phyloP scores from a whole-genome alignment of 2,329 filamentous ascomycete species.

The Curvularia lunata region DNA sequence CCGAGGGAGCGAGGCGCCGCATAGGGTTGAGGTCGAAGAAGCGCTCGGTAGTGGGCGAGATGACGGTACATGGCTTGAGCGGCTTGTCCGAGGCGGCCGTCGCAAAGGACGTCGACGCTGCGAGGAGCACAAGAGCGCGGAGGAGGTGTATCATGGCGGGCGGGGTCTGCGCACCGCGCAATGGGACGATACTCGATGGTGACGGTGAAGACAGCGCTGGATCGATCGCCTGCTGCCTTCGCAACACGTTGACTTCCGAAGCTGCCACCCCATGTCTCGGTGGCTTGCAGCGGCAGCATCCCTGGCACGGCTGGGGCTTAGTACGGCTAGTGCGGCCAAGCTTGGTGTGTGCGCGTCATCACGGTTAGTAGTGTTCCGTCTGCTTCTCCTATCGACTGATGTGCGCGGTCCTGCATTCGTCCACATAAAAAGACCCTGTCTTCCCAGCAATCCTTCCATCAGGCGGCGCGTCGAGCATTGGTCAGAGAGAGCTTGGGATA shows the following conservation, averaged over 20 bases:
- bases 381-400: conserved; percentile 28
- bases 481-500: neutral
- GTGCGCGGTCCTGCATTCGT: conserved; percentile 6
- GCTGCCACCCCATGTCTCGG: conserved; percentile 16
- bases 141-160: conserved; percentile 37
- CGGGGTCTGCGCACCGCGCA: conserved; percentile 10
- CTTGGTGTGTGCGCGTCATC: conserved; percentile 15
- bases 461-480: conserved; percentile 9
- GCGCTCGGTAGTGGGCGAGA: conserved; percentile 64
- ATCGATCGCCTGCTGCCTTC: conserved; percentile 11
- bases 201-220: conserved; percentile 11
- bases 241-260: conserved; percentile 33
- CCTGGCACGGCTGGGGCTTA: conserved; percentile 8
- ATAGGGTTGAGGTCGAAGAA: conserved; percentile 70
- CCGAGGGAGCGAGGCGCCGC: conserved; percentile 56
- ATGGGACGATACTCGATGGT: conserved; percentile 15
- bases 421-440: conserved; percentile 18
- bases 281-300: conserved; percentile 23
- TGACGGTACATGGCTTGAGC: conserved; percentile 66
- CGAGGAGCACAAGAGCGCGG: conserved; percentile 34
- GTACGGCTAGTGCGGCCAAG: conserved; percentile 16
- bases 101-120: conserved; percentile 39
- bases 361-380: conserved; percentile 29
- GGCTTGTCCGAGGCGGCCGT: conserved; percentile 50
- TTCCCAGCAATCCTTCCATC: conserved; percentile 2